phyloP scores from a whole-genome alignment of 2,329 filamentous ascomycete genomes.

The Beauveria caledonica region DNA sequence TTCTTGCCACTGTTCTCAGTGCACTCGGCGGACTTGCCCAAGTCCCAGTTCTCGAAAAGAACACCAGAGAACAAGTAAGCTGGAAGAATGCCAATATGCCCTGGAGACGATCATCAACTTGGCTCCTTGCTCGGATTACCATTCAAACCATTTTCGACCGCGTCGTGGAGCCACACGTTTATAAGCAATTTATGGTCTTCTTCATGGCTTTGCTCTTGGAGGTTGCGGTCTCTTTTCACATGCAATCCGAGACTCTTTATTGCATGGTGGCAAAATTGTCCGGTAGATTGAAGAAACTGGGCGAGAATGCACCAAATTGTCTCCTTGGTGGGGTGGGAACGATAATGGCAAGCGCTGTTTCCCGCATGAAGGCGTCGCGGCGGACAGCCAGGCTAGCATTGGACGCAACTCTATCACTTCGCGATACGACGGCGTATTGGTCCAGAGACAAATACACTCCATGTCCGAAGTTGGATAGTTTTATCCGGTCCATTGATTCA shows the following conservation, averaged over 20 bases:
- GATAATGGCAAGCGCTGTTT: neutral
- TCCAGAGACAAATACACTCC: neutral
- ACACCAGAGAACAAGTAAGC: slow-evolving; percentile 1
- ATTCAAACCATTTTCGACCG: slow-evolving; percentile 28
- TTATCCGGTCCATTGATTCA: neutral
- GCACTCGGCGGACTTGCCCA: neutral
- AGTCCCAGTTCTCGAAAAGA: neutral
- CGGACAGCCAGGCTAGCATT: neutral
- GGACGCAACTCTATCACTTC: neutral
- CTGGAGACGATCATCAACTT: slow-evolving; percentile 36
- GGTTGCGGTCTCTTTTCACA: neutral
- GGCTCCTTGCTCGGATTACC: slow-evolving; percentile 43
- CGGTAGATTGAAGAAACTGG: slow-evolving; percentile 34
- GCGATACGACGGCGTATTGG: neutral
- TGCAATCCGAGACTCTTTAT: slow-evolving; percentile 26
- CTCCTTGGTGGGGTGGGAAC: slow-evolving; percentile 1
- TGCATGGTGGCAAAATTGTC: slow-evolving; percentile 37
- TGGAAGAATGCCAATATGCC: neutral
- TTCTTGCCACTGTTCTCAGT: neutral
- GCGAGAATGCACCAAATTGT: slow-evolving; percentile 11
- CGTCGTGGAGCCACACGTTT: slow-evolving; percentile 19
- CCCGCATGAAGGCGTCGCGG: neutral
- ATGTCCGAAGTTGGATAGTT: neutral
- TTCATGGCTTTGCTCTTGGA: slow-evolving; percentile 32
- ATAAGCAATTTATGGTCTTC: slow-evolving; percentile 45